These are phyloP conservation scores for Beta lomatogona DNA, from an alignment of 179 eudicot genomes.

Conservation along the genomic window DNA sequence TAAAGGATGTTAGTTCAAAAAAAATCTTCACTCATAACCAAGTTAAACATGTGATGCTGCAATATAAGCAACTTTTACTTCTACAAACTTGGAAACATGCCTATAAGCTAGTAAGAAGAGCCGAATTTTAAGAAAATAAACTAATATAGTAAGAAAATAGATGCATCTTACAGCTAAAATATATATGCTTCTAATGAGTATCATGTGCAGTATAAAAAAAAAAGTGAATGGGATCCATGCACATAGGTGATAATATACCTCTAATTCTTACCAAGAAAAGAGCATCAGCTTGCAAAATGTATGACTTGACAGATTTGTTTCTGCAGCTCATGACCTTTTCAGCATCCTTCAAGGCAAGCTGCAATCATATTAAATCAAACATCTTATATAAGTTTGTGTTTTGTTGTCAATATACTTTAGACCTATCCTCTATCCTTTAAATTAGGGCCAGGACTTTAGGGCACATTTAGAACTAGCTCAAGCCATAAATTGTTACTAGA, in stretches of 20 bases:
- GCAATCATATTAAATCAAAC: conserved; percentile 26
- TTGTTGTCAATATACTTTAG: not conserved
- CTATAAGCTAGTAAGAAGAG: not conserved
- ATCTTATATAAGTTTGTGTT: not conserved
- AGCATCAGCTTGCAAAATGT: conserved; percentile 78
- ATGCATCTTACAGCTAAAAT: not conserved
- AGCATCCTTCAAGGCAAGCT: conserved; percentile 97
- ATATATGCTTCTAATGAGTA: not conserved
- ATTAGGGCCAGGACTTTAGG: conserved; percentile 15
- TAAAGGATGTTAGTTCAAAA: not conserved
- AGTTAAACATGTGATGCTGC: conserved; percentile 9
- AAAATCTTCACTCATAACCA: conserved; percentile 7
- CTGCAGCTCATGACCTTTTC: conserved; percentile 69
- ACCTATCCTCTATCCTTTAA: not conserved
- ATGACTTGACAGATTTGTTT: conserved; percentile 54
- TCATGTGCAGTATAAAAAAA: not conserved
- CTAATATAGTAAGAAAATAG: not conserved
- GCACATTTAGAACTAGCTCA: not conserved
- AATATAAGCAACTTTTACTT: conserved; percentile 1
- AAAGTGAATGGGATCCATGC: not conserved
- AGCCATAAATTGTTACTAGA: not conserved
- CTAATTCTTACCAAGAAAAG: conserved; percentile 49
- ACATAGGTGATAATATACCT: not conserved
- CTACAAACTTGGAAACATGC: not conserved
- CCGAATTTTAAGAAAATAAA: not conserved